Conservation (phyloP, 2,329 filamentous ascomycete species). For the Lasiodiplodia theobromae region DNA sequence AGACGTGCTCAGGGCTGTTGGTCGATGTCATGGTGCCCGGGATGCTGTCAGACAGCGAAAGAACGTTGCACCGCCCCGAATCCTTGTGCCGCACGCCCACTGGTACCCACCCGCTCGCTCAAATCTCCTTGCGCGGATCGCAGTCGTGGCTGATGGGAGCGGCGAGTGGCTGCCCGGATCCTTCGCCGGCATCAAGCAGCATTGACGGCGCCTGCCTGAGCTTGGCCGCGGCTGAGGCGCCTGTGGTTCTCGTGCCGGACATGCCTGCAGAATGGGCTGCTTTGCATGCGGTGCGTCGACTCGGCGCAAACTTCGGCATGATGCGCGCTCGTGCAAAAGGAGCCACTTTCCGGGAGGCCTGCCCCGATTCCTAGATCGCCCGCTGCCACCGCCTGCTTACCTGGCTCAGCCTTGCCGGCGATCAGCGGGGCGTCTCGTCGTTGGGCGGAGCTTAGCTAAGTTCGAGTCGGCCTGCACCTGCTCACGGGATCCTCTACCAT, state of each 20-base stretch:
- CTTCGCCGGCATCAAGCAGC: background rate
- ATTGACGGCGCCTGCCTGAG: background rate
- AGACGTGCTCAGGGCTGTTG: slow-evolving; percentile 4
- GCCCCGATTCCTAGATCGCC: slow-evolving; percentile 3
- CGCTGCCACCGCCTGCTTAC: slow-evolving; percentile 11
- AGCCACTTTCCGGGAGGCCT: background rate
- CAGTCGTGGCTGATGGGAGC: slow-evolving; percentile 17
- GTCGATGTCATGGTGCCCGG: slow-evolving; percentile 19
- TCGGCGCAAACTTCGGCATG: slow-evolving; percentile 14
- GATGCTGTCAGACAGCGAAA: slow-evolving; percentile 20
- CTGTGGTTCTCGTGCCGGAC: slow-evolving; percentile 5
- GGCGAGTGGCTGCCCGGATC: slow-evolving; percentile 12
- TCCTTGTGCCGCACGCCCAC: slow-evolving; percentile 9
- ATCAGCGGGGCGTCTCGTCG: slow-evolving; percentile 10
- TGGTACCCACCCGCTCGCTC: background rate
- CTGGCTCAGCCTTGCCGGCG: slow-evolving; percentile 29
- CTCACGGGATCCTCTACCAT: slow-evolving; percentile 7
- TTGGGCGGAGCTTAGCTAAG: slow-evolving; percentile 21
- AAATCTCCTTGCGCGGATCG: slow-evolving; percentile 5
- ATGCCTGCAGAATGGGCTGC: slow-evolving; percentile 7
- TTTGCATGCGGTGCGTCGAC: slow-evolving; percentile 2
- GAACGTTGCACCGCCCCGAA: slow-evolving; percentile 28
- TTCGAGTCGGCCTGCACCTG: background rate
- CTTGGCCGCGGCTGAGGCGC: slow-evolving; percentile 1
- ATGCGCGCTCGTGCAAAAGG: slow-evolving; percentile 16